Evolutionary conservation across 1,284 basidiomycete species (phyloP).

Genomic region (Mycena citricolor): DNA sequence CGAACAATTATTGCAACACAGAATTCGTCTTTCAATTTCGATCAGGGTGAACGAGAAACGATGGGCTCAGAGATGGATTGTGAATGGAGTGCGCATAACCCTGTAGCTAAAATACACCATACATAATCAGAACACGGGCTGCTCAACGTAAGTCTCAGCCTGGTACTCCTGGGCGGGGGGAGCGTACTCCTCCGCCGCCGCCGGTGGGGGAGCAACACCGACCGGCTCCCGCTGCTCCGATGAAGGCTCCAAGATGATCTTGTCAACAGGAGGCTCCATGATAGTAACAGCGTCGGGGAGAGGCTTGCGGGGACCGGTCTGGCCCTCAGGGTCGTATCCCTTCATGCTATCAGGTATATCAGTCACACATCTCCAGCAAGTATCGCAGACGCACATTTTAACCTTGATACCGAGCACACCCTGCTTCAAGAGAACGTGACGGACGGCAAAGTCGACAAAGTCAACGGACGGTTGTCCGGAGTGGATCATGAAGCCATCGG

Average conservation of each 20-base stretch:
- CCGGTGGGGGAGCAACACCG: conserved; percentile 49
- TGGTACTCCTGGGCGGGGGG: conserved; percentile 39
- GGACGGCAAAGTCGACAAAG: conserved; percentile 97
- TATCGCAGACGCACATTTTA: conserved; percentile 77
- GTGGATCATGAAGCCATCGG: conserved; percentile 99
- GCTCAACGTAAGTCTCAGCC: conserved; percentile 38
- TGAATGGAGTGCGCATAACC: too few species aligned
- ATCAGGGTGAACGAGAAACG: too few species aligned
- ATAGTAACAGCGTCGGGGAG: conserved; percentile 96
- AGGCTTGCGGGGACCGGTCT: conserved; percentile 87
- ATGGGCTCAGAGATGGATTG: conserved; percentile 4
- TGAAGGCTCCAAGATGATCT: conserved; percentile 74
- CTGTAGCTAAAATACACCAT: conserved; percentile 21
- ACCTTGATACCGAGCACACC: conserved; percentile 99
- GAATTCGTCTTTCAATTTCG: too few species aligned
- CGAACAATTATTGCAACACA: too few species aligned
- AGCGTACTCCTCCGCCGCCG: conserved; percentile 47
- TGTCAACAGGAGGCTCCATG: conserved; percentile 81
- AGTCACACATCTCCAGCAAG: conserved; percentile 3
- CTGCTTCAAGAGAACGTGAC: conserved; percentile 98
- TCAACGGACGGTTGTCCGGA: conserved; percentile 98
- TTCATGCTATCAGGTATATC: conserved; percentile 74
- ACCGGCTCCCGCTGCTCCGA: conserved; percentile 77
- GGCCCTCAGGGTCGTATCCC: conserved; percentile 90
- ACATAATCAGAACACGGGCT: conserved; percentile 48